A percentile compares a stretch with the other conserved stretches of the same genome.
Evolutionary conservation across 306 rosid species (phyloP).

Genomic region (Fragaria ananassa): DNA sequence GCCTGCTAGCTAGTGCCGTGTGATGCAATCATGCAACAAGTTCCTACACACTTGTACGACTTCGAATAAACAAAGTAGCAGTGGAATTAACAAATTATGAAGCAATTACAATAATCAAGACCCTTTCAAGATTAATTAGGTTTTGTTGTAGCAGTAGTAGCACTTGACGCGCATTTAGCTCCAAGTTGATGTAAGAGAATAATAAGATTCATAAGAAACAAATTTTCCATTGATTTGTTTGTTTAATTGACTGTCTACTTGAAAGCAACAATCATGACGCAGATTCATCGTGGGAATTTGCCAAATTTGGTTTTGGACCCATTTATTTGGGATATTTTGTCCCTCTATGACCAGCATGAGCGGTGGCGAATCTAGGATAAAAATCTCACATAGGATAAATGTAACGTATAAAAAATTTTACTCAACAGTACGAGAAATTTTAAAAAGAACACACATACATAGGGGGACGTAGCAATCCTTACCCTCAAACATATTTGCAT

Average conservation of each 20-base stretch:
- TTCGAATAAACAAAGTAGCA: not conserved
- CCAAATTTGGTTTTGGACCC: constrained; percentile 17
- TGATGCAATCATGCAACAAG: constrained; percentile 7
- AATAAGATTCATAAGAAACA: not conserved
- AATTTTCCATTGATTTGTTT: not conserved
- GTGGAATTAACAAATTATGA: not conserved
- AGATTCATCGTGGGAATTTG: constrained; percentile 7
- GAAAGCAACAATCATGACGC: constrained; percentile 19
- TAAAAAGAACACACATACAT: no score
- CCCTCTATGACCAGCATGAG: constrained; percentile 1
- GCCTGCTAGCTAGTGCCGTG: not conserved
- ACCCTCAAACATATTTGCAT: no score
- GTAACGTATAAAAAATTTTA: no score
- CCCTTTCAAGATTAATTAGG: not conserved
- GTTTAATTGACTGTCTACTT: not conserved
- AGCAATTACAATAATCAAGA: not conserved
- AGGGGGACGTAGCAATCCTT: no score
- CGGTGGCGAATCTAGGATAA: no score
- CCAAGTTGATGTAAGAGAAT: not conserved
- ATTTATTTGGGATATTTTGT: constrained; percentile 21
- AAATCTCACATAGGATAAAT: no score
- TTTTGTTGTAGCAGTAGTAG: not conserved
- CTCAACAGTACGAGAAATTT: no score
- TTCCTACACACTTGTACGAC: not conserved
- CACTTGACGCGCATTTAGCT: constrained; percentile 8